phyloP scores from a whole-genome alignment of 2,329 filamentous ascomycete species.

The Fusarium foetens region DNA sequence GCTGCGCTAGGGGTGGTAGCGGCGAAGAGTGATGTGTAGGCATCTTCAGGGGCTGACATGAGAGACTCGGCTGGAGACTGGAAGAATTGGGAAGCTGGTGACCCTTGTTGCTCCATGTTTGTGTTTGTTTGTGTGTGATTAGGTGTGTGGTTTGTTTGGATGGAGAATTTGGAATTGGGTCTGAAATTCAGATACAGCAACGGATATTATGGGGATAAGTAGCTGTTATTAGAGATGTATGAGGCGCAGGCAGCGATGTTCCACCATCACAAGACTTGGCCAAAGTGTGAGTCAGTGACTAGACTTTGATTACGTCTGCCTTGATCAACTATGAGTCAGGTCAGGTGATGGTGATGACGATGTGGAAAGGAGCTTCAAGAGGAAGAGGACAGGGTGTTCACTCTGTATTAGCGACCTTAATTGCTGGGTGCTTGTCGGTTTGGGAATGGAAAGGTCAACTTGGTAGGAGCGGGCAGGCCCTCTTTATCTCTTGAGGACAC shows the following conservation, averaged over 20 bases:
- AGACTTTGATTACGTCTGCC: slow-evolving; percentile 19
- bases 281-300: slow-evolving; percentile 43
- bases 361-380: slow-evolving; percentile 19
- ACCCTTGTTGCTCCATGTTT: slow-evolving; percentile 55
- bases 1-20: slow-evolving; percentile 46
- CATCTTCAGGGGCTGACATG: slow-evolving; percentile 61
- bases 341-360: slow-evolving; percentile 37
- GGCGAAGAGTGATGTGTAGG: slow-evolving; percentile 61
- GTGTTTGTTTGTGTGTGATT: slow-evolving; percentile 23
- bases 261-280: slow-evolving; percentile 30
- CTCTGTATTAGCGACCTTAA: slow-evolving; percentile 29
- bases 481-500: slow-evolving; percentile 54
- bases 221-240: slow-evolving; percentile 5
- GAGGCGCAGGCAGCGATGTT: slow-evolving; percentile 28
- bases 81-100: slow-evolving; percentile 63
- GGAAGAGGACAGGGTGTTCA: slow-evolving; percentile 45
- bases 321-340: slow-evolving; percentile 41
- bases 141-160: background rate
- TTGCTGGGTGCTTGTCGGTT: slow-evolving; percentile 25
- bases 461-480: slow-evolving; percentile 39
- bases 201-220: slow-evolving; percentile 13
- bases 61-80: slow-evolving; percentile 65
- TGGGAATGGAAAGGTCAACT: slow-evolving; percentile 22
- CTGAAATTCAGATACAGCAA: slow-evolving; percentile 14
- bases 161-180: slow-evolving; percentile 1